Conservation (phyloP, 163 green algal genomes). For the Prototheca wickerhamii region DNA sequence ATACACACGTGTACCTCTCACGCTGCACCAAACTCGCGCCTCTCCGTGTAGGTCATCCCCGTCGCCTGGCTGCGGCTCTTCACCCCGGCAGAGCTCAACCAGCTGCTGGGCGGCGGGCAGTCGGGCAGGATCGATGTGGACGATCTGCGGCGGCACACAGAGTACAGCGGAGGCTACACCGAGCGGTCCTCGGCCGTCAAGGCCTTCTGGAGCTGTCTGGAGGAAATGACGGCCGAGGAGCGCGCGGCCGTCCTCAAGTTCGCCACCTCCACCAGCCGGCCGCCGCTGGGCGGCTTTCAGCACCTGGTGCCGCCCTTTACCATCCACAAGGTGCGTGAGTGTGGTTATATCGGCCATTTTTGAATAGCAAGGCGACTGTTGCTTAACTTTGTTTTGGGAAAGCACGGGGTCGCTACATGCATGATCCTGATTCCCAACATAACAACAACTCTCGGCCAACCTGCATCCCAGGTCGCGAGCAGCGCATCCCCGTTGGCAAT, state of each 20-base stretch:
- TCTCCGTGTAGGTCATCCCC: conserved; percentile 10
- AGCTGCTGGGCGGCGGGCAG: conserved; percentile 65
- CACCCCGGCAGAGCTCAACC: conserved; percentile 46
- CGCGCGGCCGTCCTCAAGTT: conserved; percentile 76
- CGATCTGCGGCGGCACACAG: conserved; percentile 56
- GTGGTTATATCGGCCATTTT: too few species aligned
- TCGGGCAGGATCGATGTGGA: conserved; percentile 58
- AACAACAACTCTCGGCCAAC: neutral
- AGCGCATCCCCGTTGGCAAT: neutral
- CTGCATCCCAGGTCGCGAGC: neutral
- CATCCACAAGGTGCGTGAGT: conserved; percentile 36
- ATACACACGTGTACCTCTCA: neutral
- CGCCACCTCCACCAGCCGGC: conserved; percentile 61
- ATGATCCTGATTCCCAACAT: neutral
- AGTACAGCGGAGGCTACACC: conserved; percentile 79
- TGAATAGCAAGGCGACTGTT: too few species aligned
- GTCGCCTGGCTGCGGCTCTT: conserved; percentile 61
- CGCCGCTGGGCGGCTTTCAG: conserved; percentile 78
- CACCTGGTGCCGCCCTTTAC: conserved; percentile 75
- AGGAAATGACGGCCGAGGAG: conserved; percentile 43
- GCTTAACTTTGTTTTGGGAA: too few species aligned
- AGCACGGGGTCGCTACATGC: neutral
- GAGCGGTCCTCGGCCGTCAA: conserved; percentile 73
- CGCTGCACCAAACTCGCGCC: neutral
- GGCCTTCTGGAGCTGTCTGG: conserved; percentile 52